Percentiles rank a stretch among this genome's conserved stretches.
phyloP scores from a whole-genome alignment of 176 grass and related monocot species.

The Avena eriantha region DNA sequence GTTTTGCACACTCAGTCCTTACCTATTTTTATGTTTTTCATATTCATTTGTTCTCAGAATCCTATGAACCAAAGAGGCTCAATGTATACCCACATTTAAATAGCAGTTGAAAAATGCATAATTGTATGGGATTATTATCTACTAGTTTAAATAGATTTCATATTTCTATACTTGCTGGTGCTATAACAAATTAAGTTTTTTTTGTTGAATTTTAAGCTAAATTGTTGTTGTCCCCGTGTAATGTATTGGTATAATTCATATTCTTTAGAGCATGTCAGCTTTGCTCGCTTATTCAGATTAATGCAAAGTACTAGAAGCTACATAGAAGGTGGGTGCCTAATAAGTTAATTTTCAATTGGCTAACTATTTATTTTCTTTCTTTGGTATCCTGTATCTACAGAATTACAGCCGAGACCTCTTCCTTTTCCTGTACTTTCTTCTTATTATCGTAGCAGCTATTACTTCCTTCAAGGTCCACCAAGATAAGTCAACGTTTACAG shows the following conservation, averaged over 20 bases:
- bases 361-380: background rate
- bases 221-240: background rate
- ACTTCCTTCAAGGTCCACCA: constrained; percentile 97
- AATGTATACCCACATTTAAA: constrained; percentile 17
- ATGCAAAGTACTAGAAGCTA: constrained; percentile 27
- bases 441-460: constrained; percentile 90
- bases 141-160: constrained; percentile 26
- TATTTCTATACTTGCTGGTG: constrained; percentile 9
- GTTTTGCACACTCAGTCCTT: background rate
- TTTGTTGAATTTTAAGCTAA: background rate
- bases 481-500: constrained; percentile 84
- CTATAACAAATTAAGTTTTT: background rate
- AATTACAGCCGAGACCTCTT: constrained; percentile 93
- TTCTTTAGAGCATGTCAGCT: constrained; percentile 20
- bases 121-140: constrained; percentile 26
- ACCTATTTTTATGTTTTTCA: background rate
- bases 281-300: constrained; percentile 19
- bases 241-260: constrained; percentile 7
- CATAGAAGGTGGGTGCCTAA: background rate
- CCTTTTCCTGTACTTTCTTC: constrained; percentile 99
- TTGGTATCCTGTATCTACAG: constrained; percentile 55
- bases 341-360: constrained; percentile 22
- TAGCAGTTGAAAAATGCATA: constrained; percentile 8
- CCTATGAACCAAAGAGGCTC: background rate
- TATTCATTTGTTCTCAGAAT: background rate